Percentiles rank a stretch among this genome's conserved stretches.
Evolutionary conservation across 805 yeast genomes (phyloP).

Genomic region (Sungouiella blattae): DNA sequence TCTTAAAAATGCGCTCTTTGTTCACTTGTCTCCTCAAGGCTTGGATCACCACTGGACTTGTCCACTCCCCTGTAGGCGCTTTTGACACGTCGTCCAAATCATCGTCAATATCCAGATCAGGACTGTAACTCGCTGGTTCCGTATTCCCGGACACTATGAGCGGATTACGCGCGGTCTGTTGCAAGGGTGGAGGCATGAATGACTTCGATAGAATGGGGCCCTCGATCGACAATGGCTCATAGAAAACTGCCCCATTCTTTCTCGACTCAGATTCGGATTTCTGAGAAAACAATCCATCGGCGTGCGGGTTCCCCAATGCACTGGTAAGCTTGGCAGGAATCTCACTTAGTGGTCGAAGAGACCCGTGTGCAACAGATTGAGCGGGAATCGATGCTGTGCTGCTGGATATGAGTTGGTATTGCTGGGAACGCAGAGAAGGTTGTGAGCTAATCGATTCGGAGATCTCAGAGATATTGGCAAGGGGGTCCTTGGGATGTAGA

Average conservation of each 20-base stretch:
- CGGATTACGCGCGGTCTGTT: conserved; percentile 9
- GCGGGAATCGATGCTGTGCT: neutral
- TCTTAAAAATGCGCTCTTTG: conserved; percentile 34
- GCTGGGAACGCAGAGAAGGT: neutral
- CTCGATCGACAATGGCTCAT: conserved; percentile 5
- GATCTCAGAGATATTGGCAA: neutral
- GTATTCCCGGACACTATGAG: conserved; percentile 5
- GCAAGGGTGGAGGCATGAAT: conserved; percentile 10
- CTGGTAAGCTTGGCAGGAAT: neutral
- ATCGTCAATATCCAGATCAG: conserved; percentile 2
- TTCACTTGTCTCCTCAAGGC: conserved; percentile 46
- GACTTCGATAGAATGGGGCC: conserved; percentile 10
- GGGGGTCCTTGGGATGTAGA: neutral
- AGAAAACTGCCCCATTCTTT: conserved; percentile 4
- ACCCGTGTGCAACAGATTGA: neutral
- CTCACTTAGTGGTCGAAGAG: neutral
- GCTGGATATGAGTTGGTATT: neutral
- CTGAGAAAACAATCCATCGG: neutral
- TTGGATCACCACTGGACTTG: conserved; percentile 39
- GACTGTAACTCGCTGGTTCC: neutral
- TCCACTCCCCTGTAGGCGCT: conserved; percentile 29
- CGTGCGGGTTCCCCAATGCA: neutral
- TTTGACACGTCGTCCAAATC: conserved; percentile 2
- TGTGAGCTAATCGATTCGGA: neutral
- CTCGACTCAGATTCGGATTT: conserved; percentile 1